Evolutionary conservation across 2,329 filamentous ascomycete genomes (phyloP).

Genomic region (Colletotrichum sp.): DNA sequence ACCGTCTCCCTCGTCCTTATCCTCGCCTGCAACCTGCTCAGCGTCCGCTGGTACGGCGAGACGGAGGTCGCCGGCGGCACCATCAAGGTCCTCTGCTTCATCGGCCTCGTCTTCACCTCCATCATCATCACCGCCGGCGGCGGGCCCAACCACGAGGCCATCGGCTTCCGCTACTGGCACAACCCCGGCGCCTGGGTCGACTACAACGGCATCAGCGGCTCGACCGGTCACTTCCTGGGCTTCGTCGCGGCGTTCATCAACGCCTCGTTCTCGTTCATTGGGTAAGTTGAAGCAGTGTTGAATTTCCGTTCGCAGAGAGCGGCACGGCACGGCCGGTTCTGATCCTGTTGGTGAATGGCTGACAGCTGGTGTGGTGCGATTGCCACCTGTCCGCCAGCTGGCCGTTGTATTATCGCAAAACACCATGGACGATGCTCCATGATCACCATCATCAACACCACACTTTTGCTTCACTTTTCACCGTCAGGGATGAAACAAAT

Average conservation of each 20-base stretch:
- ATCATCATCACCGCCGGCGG: slow-evolving; percentile 49
- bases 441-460: not conserved
- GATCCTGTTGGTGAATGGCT: not conserved
- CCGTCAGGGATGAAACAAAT: not conserved
- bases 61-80: slow-evolving; percentile 47
- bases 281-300: not conserved
- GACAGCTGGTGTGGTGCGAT: no score
- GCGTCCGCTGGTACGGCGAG: slow-evolving; percentile 49
- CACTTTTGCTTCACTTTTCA: not conserved
- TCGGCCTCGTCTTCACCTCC: slow-evolving; percentile 56
- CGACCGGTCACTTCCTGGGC: slow-evolving; percentile 57
- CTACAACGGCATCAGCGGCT: slow-evolving; percentile 54
- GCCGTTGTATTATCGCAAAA: not conserved
- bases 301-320: not conserved
- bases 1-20: slow-evolving; percentile 47
- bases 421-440: not conserved
- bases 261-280: slow-evolving; percentile 30
- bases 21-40: slow-evolving; percentile 42
- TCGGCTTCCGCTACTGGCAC: slow-evolving; percentile 53
- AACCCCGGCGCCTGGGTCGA: slow-evolving; percentile 47
- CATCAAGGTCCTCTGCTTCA: slow-evolving; percentile 53
- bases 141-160: slow-evolving; percentile 49
- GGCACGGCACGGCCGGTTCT: no score
- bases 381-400: no score
- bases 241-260: slow-evolving; percentile 65